These are phyloP conservation scores for Paramecium sonneborni DNA, from an alignment of 73 alveolate genomes.

Conservation along the genomic window DNA sequence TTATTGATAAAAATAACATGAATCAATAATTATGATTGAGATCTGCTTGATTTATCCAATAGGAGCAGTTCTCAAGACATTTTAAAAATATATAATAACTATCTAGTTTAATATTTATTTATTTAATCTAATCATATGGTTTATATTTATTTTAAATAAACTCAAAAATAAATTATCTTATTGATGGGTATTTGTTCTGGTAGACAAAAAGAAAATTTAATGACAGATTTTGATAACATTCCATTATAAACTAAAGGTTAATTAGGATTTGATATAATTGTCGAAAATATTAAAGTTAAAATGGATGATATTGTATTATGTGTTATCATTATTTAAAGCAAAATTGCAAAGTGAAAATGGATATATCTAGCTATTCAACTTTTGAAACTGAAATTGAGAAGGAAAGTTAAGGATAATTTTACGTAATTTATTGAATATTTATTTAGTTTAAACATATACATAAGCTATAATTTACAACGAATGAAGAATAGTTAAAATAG, in stretches of 20 bases:
- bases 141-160: neutral
- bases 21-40: neutral
- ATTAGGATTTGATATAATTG: neutral
- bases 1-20: neutral
- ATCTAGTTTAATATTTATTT: neutral
- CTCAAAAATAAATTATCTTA: neutral
- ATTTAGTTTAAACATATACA: neutral
- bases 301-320: neutral
- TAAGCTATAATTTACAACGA: neutral
- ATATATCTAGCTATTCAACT: neutral
- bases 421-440: neutral
- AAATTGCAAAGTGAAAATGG: neutral
- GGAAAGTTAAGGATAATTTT: slow-evolving; percentile 10
- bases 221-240: neutral
- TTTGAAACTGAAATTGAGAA: slow-evolving; percentile 1
- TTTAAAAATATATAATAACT: too few species aligned
- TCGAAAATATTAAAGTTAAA: neutral
- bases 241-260: neutral
- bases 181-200: slow-evolving; percentile 31
- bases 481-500: slow-evolving; percentile 2
- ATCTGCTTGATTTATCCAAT: neutral
- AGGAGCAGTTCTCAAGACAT: neutral
- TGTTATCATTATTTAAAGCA: neutral
- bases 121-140: neutral
- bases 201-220: neutral